Conservation (phyloP, 345 rosid genomes). For the Populus davidiana region DNA sequence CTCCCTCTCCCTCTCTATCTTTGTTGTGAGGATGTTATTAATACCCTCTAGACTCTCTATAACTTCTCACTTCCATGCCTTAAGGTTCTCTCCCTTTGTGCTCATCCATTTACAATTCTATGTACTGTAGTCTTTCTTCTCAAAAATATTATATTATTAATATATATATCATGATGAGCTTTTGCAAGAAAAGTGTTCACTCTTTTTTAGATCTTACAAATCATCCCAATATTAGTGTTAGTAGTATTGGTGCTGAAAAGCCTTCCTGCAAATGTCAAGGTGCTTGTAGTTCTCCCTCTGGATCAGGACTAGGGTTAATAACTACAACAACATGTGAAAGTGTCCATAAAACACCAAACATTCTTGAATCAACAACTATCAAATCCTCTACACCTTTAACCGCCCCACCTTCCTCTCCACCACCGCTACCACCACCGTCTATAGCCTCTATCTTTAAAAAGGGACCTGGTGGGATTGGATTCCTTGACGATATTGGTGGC, state of each 20-base stretch:
- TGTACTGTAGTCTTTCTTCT: too few relatives aligned
- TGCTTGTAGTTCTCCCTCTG: not conserved
- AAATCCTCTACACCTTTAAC: not conserved
- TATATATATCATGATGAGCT: constrained; percentile 45
- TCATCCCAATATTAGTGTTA: not conserved
- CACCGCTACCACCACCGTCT: not conserved
- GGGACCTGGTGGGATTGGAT: constrained; percentile 39
- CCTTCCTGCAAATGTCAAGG: constrained; percentile 10
- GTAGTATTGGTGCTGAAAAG: not conserved
- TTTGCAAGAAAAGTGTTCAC: constrained; percentile 49
- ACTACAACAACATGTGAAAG: constrained; percentile 17
- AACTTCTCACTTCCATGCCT: not conserved
- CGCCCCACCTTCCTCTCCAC: not conserved
- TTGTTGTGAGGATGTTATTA: constrained; percentile 39
- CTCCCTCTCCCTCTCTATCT: constrained; percentile 21
- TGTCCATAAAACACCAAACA: constrained; percentile 23
- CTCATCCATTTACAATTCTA: not conserved
- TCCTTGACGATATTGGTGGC: constrained; percentile 47
- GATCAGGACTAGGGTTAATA: constrained; percentile 33
- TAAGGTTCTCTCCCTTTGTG: not conserved
- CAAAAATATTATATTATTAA: too few relatives aligned
- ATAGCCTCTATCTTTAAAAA: constrained; percentile 6
- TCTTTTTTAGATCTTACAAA: constrained; percentile 32
- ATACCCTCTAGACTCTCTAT: constrained; percentile 7
- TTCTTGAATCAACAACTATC: constrained; percentile 37